Evolutionary conservation across 108 stramenopile genomes (phyloP).

Genomic region (Mayamaea pseudoterrestris): DNA sequence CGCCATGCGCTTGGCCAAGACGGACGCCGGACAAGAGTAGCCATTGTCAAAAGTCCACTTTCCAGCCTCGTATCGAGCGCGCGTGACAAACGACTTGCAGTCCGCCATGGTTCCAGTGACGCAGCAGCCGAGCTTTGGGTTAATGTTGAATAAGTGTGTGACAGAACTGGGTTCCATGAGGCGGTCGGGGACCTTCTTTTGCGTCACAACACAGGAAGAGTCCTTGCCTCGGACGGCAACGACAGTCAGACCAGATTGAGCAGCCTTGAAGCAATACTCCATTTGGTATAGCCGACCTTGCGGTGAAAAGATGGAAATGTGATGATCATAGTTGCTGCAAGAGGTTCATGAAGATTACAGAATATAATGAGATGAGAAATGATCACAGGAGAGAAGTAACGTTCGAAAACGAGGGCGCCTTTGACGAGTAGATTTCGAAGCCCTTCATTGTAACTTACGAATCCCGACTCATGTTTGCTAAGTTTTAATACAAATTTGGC

Average conservation of each 20-base stretch:
- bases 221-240: slow-evolving; percentile 90
- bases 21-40: slow-evolving; percentile 81
- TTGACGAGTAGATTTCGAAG: not conserved
- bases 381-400: not conserved
- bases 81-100: slow-evolving; percentile 72
- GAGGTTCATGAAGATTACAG: not conserved
- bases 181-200: slow-evolving; percentile 96
- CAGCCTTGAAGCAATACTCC: slow-evolving; percentile 99
- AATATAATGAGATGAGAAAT: not conserved
- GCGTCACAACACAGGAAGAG: slow-evolving; percentile 85
- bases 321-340: slow-evolving; percentile 83
- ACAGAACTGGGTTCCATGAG: slow-evolving; percentile 86
- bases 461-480: slow-evolving; percentile 55
- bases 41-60: slow-evolving; percentile 95
- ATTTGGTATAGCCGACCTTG: slow-evolving; percentile 98
- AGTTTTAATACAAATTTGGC: too few relatives aligned
- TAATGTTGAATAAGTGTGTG: slow-evolving; percentile 80
- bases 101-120: slow-evolving; percentile 91
- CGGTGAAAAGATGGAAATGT: slow-evolving; percentile 98
- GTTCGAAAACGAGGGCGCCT: not conserved
- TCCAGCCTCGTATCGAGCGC: slow-evolving; percentile 90
- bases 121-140: slow-evolving; percentile 80
- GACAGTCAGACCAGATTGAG: slow-evolving; percentile 88
- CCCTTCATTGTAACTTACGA: slow-evolving; percentile 34
- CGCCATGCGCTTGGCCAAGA: slow-evolving; percentile 91